phyloP scores from a whole-genome alignment of 1,284 basidiomycete genomes.

The Vanrija sp. region DNA sequence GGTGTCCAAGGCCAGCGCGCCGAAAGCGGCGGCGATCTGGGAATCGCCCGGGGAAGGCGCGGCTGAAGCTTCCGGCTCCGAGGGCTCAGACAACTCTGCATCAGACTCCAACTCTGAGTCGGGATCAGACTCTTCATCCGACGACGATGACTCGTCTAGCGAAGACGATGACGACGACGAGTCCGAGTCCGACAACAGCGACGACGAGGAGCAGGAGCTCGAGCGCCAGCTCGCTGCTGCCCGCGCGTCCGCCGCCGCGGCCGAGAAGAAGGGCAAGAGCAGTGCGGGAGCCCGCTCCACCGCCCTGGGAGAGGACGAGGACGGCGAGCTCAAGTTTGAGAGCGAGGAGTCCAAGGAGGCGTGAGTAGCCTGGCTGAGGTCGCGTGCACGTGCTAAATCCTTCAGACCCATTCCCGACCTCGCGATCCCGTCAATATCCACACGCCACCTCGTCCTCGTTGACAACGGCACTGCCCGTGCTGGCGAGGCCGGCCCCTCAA shows the following conservation, averaged over 20 bases:
- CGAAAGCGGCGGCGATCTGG: background rate
- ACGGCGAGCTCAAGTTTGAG: constrained; percentile 36
- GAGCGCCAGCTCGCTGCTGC: constrained; percentile 61
- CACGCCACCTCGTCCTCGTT: constrained; percentile 54
- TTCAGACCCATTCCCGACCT: constrained; percentile 55
- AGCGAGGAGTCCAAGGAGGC: constrained; percentile 45
- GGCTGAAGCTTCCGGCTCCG: background rate
- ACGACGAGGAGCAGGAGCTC: constrained; percentile 55
- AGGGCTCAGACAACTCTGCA: background rate
- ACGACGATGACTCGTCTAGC: constrained; percentile 3
- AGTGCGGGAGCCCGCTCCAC: background rate
- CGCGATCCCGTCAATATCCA: constrained; percentile 53
- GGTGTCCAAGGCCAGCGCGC: background rate
- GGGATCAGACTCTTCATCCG: constrained; percentile 4
- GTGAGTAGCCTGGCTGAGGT: constrained; percentile 27
- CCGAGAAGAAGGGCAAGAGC: background rate
- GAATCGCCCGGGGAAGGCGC: background rate
- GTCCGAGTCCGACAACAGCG: constrained; percentile 11
- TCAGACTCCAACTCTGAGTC: background rate
- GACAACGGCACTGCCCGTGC: constrained; percentile 31
- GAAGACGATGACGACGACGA: constrained; percentile 1
- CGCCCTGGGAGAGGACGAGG: constrained; percentile 36
- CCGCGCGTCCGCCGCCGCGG: constrained; percentile 42
- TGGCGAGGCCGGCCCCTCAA: constrained; percentile 10
- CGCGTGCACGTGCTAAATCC: constrained; percentile 11